These are phyloP conservation scores for Rhynchosporium graminicola DNA, from an alignment of 2,329 filamentous ascomycete species.

Conservation along the genomic window DNA sequence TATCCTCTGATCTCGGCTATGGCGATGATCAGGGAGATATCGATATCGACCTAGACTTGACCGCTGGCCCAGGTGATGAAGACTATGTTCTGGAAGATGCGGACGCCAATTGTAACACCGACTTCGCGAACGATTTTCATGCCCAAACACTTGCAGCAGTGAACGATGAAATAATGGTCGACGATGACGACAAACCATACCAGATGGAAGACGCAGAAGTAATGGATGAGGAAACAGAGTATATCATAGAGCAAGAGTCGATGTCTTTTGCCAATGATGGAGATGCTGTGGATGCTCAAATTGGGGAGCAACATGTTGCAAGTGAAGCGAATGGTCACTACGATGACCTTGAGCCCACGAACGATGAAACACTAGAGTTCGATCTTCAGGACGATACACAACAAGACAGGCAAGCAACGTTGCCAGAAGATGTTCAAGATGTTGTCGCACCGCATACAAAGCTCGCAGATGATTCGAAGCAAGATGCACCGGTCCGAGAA, in stretches of 20 bases:
- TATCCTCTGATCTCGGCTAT: constrained; percentile 50
- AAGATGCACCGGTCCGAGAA: constrained; percentile 1
- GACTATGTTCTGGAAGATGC: constrained; percentile 59
- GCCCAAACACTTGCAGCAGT: constrained; percentile 41
- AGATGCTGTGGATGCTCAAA: constrained; percentile 2
- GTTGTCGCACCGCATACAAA: neutral
- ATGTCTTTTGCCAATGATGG: constrained; percentile 25
- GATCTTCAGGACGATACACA: constrained; percentile 1
- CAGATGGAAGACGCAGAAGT: constrained; percentile 41
- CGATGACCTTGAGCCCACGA: neutral
- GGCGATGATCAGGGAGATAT: constrained; percentile 49
- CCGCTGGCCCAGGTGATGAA: constrained; percentile 48
- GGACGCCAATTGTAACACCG: constrained; percentile 37
- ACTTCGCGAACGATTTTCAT: constrained; percentile 42
- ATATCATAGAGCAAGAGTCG: constrained; percentile 31
- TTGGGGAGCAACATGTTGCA: neutral
- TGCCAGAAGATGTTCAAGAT: constrained; percentile 4
- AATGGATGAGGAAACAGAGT: constrained; percentile 33
- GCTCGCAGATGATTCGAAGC: constrained; percentile 1
- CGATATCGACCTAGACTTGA: constrained; percentile 59
- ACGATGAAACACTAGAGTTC: neutral
- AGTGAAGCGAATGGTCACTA: neutral
- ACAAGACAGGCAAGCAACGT: neutral
- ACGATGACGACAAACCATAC: constrained; percentile 45
- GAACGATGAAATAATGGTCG: constrained; percentile 51